phyloP scores from a whole-genome alignment of 352 stramenopile species.

The Phytophthora hybrid region DNA sequence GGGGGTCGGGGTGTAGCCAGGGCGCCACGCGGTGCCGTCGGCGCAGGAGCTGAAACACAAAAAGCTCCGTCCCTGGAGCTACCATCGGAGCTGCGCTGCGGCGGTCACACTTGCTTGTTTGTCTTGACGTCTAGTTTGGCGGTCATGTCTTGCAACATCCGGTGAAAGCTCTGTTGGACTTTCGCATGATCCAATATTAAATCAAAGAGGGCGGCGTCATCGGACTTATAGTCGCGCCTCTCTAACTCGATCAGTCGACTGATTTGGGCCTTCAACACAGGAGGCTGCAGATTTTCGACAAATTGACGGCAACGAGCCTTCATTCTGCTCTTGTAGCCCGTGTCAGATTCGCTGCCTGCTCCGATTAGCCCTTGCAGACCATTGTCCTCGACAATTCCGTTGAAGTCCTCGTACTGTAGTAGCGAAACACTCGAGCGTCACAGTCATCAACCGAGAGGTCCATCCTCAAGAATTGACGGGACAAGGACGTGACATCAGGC shows the following conservation, averaged over 20 bases:
- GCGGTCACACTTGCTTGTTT: no score
- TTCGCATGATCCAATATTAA: conserved; percentile 16
- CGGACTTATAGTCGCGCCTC: conserved; percentile 5
- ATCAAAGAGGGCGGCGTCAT: conserved; percentile 11
- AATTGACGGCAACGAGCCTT: conserved; percentile 9
- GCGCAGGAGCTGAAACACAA: no score
- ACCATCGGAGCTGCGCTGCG: not conserved
- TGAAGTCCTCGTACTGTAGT: conserved; percentile 14
- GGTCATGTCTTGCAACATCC: not conserved
- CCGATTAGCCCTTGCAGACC: conserved; percentile 12
- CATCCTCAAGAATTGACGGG: conserved; percentile 5
- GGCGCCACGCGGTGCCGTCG: no score
- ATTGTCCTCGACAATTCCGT: conserved; percentile 11
- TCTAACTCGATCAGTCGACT: not conserved
- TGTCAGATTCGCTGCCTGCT: conserved; percentile 1
- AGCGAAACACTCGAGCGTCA: conserved; percentile 12
- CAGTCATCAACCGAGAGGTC: conserved; percentile 15
- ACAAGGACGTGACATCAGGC: conserved; percentile 19
- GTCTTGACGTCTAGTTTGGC: not conserved
- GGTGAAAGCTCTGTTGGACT: conserved; percentile 1
- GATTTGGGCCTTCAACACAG: conserved; percentile 1
- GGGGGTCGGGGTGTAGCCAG: not conserved
- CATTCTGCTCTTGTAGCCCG: conserved; percentile 1
- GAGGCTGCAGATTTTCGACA: conserved; percentile 10
- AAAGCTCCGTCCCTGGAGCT: no score